These are phyloP conservation scores for Microcyclosporella mali DNA, from an alignment of 2,329 filamentous ascomycete species.

Conservation along the genomic window DNA sequence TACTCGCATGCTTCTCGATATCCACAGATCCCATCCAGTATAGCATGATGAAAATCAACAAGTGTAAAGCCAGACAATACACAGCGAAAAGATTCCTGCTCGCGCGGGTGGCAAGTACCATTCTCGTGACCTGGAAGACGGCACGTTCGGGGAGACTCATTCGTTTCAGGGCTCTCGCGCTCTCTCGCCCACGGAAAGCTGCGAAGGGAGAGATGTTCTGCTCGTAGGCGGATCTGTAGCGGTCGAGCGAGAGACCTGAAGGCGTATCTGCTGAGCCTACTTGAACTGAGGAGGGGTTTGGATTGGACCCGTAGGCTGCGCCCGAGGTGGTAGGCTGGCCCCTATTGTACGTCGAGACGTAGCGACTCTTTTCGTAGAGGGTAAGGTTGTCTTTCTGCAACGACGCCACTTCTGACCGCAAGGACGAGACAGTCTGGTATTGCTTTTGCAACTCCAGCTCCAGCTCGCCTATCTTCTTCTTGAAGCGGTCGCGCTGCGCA, in stretches of 20 bases:
- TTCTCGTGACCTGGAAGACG: constrained; percentile 83
- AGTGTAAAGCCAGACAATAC: constrained; percentile 82
- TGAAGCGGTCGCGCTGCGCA: constrained; percentile 95
- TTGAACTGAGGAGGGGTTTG: constrained; percentile 66
- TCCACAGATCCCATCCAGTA: constrained; percentile 74
- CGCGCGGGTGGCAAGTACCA: constrained; percentile 81
- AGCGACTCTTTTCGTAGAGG: constrained; percentile 95
- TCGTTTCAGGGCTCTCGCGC: constrained; percentile 78
- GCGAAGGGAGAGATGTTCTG: constrained; percentile 93
- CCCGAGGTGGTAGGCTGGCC: constrained; percentile 58
- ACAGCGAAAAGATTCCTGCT: constrained; percentile 90
- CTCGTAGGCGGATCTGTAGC: constrained; percentile 89
- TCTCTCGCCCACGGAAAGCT: constrained; percentile 89
- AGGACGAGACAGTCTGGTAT: constrained; percentile 73
- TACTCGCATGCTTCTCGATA: constrained; percentile 56
- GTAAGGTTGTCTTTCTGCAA: constrained; percentile 94
- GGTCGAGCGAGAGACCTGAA: constrained; percentile 66
- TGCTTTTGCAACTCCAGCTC: constrained; percentile 83
- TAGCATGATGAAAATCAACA: constrained; percentile 78
- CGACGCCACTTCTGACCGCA: constrained; percentile 84
- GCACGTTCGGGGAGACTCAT: constrained; percentile 89
- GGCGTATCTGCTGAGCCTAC: constrained; percentile 51
- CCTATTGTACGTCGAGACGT: constrained; percentile 88
- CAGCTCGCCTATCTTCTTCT: constrained; percentile 86
- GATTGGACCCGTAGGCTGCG: constrained; percentile 55